Evolutionary conservation across 371 early-diverging fungal genomes (phyloP).

Genomic region (Apophysomyces sp.): DNA sequence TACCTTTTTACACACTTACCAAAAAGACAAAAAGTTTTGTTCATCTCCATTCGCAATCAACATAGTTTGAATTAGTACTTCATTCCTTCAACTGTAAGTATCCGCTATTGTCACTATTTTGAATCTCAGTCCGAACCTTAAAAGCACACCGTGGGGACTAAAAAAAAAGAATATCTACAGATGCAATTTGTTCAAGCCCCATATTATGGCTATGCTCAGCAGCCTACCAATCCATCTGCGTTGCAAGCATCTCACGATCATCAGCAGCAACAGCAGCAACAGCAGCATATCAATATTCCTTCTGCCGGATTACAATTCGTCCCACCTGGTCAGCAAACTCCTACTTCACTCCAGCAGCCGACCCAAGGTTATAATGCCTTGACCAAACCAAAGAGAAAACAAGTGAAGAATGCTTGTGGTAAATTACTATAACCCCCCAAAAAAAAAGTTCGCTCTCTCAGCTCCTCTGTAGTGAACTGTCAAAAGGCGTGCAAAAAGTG

Average conservation of each 20-base stretch:
- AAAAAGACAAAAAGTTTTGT: not conserved
- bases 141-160: not conserved
- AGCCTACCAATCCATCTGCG: slow-evolving; percentile 18
- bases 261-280: slow-evolving; percentile 16
- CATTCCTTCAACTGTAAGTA: not conserved
- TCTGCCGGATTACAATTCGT: slow-evolving; percentile 33
- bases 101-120: not conserved
- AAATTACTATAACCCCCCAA: slow-evolving; percentile 19
- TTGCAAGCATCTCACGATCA: slow-evolving; percentile 6
- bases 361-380: slow-evolving; percentile 3
- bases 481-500: slow-evolving; percentile 94
- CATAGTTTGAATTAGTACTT: not conserved
- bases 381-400: slow-evolving; percentile 52
- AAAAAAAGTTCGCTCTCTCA: not conserved
- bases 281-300: slow-evolving; percentile 17
- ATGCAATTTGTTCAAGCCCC: slow-evolving; percentile 38
- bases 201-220: slow-evolving; percentile 25
- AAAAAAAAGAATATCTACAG: not conserved
- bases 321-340: slow-evolving; percentile 12
- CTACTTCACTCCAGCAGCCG: not conserved
- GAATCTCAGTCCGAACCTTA: not conserved
- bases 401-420: slow-evolving; percentile 86
- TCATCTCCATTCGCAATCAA: not conserved
- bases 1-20: no score
- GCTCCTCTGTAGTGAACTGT: slow-evolving; percentile 66